phyloP scores from a whole-genome alignment of 2,329 filamentous ascomycete species.

The Exophiala sideris region DNA sequence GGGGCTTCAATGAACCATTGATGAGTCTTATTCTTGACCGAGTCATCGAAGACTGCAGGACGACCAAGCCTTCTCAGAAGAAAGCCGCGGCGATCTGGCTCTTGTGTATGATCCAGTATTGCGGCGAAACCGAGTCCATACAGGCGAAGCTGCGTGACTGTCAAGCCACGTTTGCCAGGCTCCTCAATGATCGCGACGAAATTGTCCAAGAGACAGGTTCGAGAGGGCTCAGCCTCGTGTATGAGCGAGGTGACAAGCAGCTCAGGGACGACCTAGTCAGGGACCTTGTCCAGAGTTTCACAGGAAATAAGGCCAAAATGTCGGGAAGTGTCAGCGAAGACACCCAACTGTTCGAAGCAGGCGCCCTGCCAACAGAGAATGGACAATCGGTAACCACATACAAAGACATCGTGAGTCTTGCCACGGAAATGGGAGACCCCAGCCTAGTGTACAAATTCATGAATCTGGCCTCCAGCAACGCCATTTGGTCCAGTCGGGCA shows the following conservation, averaged over 20 bases:
- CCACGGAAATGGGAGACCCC: slow-evolving; percentile 94
- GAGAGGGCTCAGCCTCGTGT: slow-evolving; percentile 83
- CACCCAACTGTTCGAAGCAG: slow-evolving; percentile 89
- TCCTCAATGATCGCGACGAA: slow-evolving; percentile 84
- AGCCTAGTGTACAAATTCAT: slow-evolving; percentile 98
- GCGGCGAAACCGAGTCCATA: slow-evolving; percentile 68
- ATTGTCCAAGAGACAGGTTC: slow-evolving; percentile 95
- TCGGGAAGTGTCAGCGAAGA: slow-evolving; percentile 78
- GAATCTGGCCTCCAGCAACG: slow-evolving; percentile 92
- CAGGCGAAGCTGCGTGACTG: slow-evolving; percentile 72
- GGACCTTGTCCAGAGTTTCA: slow-evolving; percentile 86
- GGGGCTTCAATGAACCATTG: slow-evolving; percentile 35
- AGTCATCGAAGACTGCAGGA: slow-evolving; percentile 71
- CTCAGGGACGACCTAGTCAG: slow-evolving; percentile 80
- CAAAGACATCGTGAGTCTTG: slow-evolving; percentile 92
- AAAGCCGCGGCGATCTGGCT: slow-evolving; percentile 96
- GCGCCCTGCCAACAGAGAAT: slow-evolving; percentile 83
- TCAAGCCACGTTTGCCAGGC: slow-evolving; percentile 81
- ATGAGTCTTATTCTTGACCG: slow-evolving; percentile 63
- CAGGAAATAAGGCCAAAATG: slow-evolving; percentile 67
- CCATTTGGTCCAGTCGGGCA: slow-evolving; percentile 94
- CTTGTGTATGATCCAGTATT: slow-evolving; percentile 85
- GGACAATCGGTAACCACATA: slow-evolving; percentile 90
- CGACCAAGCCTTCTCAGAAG: slow-evolving; percentile 81
- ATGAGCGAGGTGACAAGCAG: slow-evolving; percentile 80